Evolutionary conservation across 2,329 filamentous ascomycete species (phyloP).

Genomic region (Rutstroemia sydowiana): DNA sequence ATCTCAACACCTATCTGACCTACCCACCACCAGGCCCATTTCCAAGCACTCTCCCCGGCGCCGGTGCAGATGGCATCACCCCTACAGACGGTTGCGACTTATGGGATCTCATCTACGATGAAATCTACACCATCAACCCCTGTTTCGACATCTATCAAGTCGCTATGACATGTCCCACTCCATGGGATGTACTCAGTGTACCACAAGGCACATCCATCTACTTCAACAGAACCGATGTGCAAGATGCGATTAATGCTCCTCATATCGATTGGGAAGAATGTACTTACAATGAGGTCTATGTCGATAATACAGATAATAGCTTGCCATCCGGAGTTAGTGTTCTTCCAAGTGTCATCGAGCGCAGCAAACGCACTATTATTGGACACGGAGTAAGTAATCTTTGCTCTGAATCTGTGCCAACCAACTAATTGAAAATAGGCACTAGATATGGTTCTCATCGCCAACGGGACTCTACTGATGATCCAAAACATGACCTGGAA

Average conservation of each 20-base stretch:
- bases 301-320: slow-evolving; percentile 42
- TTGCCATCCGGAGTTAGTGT: slow-evolving; percentile 48
- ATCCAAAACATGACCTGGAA: slow-evolving; percentile 66
- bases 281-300: slow-evolving; percentile 38
- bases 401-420: slow-evolving; percentile 28
- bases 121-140: slow-evolving; percentile 55
- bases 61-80: slow-evolving; percentile 30
- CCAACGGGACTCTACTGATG: slow-evolving; percentile 49
- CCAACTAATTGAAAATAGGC: slow-evolving; percentile 27
- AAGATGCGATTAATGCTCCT: slow-evolving; percentile 58
- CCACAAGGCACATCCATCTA: slow-evolving; percentile 53
- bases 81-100: slow-evolving; percentile 46
- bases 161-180: slow-evolving; percentile 60
- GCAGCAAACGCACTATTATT: slow-evolving; percentile 65
- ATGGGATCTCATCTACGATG: slow-evolving; percentile 47
- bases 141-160: slow-evolving; percentile 77
- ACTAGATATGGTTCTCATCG: slow-evolving; percentile 49
- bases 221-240: slow-evolving; percentile 54
- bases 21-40: slow-evolving; percentile 62
- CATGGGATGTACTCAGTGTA: slow-evolving; percentile 60
- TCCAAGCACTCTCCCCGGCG: slow-evolving; percentile 41
- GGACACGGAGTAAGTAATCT: slow-evolving; percentile 51
- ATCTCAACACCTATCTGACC: slow-evolving; percentile 51
- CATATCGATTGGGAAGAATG: slow-evolving; percentile 53
- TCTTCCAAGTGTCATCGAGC: slow-evolving; percentile 65